These are phyloP conservation scores for Nemophila menziesii DNA, from an alignment of 257 asterid species.

Conservation along the genomic window DNA sequence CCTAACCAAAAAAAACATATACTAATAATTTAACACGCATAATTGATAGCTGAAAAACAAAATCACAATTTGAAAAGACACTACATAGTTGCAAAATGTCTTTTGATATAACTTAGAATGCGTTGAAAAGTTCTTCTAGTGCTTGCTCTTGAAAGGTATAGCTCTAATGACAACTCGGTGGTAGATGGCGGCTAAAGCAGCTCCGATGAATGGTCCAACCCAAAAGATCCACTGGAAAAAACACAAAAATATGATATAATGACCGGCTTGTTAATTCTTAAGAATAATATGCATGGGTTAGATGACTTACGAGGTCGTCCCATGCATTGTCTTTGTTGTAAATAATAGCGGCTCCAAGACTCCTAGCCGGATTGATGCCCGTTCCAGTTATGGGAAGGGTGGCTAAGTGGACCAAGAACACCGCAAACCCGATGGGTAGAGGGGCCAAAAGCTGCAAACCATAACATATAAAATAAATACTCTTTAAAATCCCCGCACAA, in stretches of 20 bases:
- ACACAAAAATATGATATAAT: too few species aligned
- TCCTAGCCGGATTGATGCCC: constrained; percentile 72
- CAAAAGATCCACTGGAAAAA: constrained; percentile 58
- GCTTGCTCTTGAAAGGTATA: constrained; percentile 63
- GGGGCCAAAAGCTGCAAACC: constrained; percentile 58
- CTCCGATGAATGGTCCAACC: constrained; percentile 80
- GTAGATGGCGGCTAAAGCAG: constrained; percentile 68
- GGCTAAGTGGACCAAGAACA: constrained; percentile 73
- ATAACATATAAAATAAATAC: background rate
- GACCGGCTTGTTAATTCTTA: too few species aligned
- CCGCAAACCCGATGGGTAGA: constrained; percentile 71
- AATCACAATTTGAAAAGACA: too few species aligned
- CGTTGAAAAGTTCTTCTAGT: constrained; percentile 11
- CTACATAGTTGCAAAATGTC: too few species aligned
- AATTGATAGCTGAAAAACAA: too few species aligned
- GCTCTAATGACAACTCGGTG: constrained; percentile 63
- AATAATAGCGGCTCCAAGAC: constrained; percentile 66
- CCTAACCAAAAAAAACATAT: too few species aligned
- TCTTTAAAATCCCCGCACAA: too few species aligned
- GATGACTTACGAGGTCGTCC: constrained; percentile 53
- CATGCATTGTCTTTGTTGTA: constrained; percentile 58
- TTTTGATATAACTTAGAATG: too few species aligned
- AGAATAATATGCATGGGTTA: background rate
- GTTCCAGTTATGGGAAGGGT: constrained; percentile 76
- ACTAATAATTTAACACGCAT: too few species aligned